These are phyloP conservation scores for Leptographium galeiforme DNA, from an alignment of 2,329 filamentous ascomycete species.

Conservation along the genomic window DNA sequence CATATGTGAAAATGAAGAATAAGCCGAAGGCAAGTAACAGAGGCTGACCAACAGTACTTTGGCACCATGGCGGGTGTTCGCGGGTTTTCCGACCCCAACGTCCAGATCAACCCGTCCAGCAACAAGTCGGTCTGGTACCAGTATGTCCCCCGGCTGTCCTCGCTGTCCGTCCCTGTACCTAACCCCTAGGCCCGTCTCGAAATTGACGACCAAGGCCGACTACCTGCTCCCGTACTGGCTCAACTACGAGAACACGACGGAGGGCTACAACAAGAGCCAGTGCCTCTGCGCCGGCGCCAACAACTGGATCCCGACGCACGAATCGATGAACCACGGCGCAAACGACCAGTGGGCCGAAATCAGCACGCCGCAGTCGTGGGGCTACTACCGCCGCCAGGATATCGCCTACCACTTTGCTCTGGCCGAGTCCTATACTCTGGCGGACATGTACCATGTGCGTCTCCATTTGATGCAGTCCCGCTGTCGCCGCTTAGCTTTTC, in stretches of 20 bases:
- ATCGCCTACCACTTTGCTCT: constrained; percentile 40
- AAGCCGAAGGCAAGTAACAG: no score
- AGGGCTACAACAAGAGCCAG: constrained; percentile 28
- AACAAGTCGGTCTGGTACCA: constrained; percentile 34
- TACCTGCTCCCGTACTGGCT: constrained; percentile 37
- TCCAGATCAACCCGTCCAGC: constrained; percentile 30
- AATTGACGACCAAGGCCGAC: constrained; percentile 25
- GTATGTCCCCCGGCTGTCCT: constrained; percentile 18
- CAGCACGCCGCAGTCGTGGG: constrained; percentile 37
- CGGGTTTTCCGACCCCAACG: constrained; percentile 41
- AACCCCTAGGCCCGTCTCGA: constrained; percentile 19
- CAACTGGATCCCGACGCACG: constrained; percentile 36
- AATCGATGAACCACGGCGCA: constrained; percentile 32
- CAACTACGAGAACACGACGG: constrained; percentile 32
- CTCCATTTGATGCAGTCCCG: no score
- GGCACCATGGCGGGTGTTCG: constrained; percentile 39
- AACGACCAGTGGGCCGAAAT: constrained; percentile 37
- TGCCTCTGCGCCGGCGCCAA: constrained; percentile 38
- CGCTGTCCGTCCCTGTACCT: not conserved
- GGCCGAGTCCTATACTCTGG: constrained; percentile 39
- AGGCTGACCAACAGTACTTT: constrained; percentile 27
- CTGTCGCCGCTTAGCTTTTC: not conserved
- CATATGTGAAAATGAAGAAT: no score
- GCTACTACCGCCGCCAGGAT: constrained; percentile 34
- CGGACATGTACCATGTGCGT: constrained; percentile 32